Evolutionary conservation across 1,139 yeast species (phyloP).

Genomic region (Scheffersomyces segobiensis): DNA sequence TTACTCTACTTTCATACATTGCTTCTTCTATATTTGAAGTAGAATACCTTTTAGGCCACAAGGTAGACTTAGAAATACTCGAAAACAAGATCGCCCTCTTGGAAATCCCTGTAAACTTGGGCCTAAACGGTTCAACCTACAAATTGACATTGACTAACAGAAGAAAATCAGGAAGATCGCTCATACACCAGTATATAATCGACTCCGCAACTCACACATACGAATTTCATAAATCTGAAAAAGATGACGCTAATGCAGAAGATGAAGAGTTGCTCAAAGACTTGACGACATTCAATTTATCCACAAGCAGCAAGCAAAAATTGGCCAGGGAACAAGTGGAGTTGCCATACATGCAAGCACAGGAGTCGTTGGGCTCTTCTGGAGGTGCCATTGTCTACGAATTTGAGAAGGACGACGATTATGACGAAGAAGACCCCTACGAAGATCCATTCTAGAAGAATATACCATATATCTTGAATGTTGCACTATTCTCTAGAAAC

Average conservation of each 20-base stretch:
- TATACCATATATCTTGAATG: background rate
- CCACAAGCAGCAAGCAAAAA: slow-evolving; percentile 73
- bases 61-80: slow-evolving; percentile 50
- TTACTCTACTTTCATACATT: slow-evolving; percentile 56
- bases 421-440: slow-evolving; percentile 96
- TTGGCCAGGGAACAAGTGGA: slow-evolving; percentile 82
- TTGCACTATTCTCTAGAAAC: background rate
- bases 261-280: slow-evolving; percentile 56
- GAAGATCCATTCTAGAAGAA: slow-evolving; percentile 78
- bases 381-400: slow-evolving; percentile 93
- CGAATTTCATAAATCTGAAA: slow-evolving; percentile 32
- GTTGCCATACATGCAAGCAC: slow-evolving; percentile 87
- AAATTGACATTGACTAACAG: slow-evolving; percentile 60
- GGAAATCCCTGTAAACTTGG: slow-evolving; percentile 46
- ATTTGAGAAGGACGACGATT: slow-evolving; percentile 82
- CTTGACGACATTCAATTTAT: slow-evolving; percentile 83
- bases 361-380: slow-evolving; percentile 65
- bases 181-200: slow-evolving; percentile 55
- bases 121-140: slow-evolving; percentile 49
- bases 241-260: slow-evolving; percentile 20
- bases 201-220: slow-evolving; percentile 54
- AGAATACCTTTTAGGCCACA: slow-evolving; percentile 34
- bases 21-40: slow-evolving; percentile 73
- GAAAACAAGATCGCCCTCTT: slow-evolving; percentile 43
- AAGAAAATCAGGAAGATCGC: slow-evolving; percentile 81